phyloP scores from a whole-genome alignment of 441 rosid genomes.

The Geranium incanum region DNA sequence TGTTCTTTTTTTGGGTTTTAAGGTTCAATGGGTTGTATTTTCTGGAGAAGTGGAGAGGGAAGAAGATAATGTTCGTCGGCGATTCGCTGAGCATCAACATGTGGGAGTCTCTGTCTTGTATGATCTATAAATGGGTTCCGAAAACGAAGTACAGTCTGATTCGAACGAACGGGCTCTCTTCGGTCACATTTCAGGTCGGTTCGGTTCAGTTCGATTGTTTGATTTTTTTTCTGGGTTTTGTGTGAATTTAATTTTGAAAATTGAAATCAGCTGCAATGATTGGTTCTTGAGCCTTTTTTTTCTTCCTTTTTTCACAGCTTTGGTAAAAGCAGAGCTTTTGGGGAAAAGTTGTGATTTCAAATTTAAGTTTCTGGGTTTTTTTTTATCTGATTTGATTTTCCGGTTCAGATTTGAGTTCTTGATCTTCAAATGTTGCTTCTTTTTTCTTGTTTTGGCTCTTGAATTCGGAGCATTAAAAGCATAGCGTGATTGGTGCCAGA shows the following conservation, averaged over 20 bases:
- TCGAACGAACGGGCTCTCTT: constrained; percentile 37
- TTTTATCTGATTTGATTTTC: background rate
- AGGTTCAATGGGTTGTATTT: constrained; percentile 62
- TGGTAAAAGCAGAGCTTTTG: background rate
- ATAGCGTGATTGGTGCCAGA: constrained; percentile 1
- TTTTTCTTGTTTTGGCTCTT: background rate
- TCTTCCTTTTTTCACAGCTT: background rate
- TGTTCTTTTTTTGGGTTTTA: background rate
- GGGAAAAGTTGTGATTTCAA: background rate
- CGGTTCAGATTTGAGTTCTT: background rate
- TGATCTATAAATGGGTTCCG: constrained; percentile 49
- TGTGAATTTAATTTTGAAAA: background rate
- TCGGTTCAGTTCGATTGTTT: background rate
- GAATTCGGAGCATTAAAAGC: background rate
- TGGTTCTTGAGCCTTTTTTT: background rate
- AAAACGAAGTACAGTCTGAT: constrained; percentile 35
- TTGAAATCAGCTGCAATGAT: background rate
- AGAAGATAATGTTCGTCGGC: constrained; percentile 75
- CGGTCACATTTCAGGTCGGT: constrained; percentile 42
- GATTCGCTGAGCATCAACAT: constrained; percentile 63
- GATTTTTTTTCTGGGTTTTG: background rate
- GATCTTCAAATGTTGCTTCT: background rate
- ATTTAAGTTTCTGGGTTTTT: background rate
- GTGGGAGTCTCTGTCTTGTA: constrained; percentile 55
- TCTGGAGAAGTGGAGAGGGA: constrained; percentile 56